Percentiles rank a stretch among this genome's conserved stretches.
Evolutionary conservation across 2,329 filamentous ascomycete genomes (phyloP).

Genomic region (Fusarium phyllophilum): DNA sequence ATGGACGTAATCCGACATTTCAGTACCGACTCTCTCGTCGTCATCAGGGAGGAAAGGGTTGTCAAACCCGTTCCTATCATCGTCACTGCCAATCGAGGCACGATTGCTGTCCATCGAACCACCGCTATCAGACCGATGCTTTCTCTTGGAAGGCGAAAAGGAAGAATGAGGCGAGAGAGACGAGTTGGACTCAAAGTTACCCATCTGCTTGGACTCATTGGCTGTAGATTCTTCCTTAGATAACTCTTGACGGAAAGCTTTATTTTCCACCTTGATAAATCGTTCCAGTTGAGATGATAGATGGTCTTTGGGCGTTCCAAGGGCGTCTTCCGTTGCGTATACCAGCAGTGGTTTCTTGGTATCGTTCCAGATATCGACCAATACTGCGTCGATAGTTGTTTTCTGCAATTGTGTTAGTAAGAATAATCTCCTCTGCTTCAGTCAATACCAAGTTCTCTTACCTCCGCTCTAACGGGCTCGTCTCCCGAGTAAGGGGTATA

Average conservation of each 20-base stretch:
- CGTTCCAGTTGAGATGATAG: slow-evolving; percentile 55
- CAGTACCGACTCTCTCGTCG: slow-evolving; percentile 37
- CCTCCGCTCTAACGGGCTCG: slow-evolving; percentile 60
- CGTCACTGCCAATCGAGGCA: slow-evolving; percentile 56
- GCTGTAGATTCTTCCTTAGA: slow-evolving; percentile 49
- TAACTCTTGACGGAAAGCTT: slow-evolving; percentile 62
- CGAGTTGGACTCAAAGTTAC: slow-evolving; percentile 49
- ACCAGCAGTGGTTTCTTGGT: slow-evolving; percentile 60
- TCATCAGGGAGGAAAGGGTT: slow-evolving; percentile 47
- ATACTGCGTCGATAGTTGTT: slow-evolving; percentile 57
- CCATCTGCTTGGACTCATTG: slow-evolving; percentile 26
- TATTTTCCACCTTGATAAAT: slow-evolving; percentile 64
- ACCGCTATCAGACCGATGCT: slow-evolving; percentile 57
- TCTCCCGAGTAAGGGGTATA: slow-evolving; percentile 51
- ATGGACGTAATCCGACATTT: slow-evolving; percentile 38
- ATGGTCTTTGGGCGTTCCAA: slow-evolving; percentile 38
- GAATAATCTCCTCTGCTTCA: neutral
- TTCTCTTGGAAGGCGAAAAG: slow-evolving; percentile 57
- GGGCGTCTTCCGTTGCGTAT: slow-evolving; percentile 60
- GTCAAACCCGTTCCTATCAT: slow-evolving; percentile 48
- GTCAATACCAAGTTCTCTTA: slow-evolving; percentile 42
- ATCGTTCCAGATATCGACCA: slow-evolving; percentile 59
- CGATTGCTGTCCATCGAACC: slow-evolving; percentile 60
- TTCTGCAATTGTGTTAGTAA: slow-evolving; percentile 52
- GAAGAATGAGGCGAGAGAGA: slow-evolving; percentile 47